A percentile compares a stretch with the other conserved stretches of the same genome.
These are phyloP conservation scores for Pezicula carpinea DNA, from an alignment of 2,329 filamentous ascomycete genomes.

Conservation along the genomic window DNA sequence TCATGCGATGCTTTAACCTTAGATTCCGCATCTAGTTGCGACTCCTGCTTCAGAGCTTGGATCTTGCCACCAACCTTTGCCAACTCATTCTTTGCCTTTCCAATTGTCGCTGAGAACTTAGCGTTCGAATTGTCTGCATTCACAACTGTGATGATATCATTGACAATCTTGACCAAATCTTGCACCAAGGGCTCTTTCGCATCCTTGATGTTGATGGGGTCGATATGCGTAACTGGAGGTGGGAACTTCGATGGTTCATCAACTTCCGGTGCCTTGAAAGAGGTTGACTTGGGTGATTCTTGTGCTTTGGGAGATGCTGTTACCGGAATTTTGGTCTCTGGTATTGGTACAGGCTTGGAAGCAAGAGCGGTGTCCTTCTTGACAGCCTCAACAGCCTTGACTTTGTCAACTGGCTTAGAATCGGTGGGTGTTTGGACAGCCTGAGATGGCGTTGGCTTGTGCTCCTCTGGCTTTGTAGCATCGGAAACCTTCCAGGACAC, in stretches of 20 bases:
- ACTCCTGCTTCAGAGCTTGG: conserved; percentile 62
- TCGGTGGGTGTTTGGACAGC: conserved; percentile 23
- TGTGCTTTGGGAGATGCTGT: background rate
- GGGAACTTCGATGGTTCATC: conserved; percentile 61
- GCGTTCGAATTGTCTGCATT: conserved; percentile 77
- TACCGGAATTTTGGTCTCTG: conserved; percentile 14
- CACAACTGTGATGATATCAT: conserved; percentile 90
- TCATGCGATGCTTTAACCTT: conserved; percentile 53
- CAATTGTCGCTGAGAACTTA: conserved; percentile 73
- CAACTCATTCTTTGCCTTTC: conserved; percentile 82
- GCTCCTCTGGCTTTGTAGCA: conserved; percentile 33
- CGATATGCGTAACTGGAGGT: conserved; percentile 62
- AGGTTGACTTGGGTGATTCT: conserved; percentile 5
- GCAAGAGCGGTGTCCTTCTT: conserved; percentile 28
- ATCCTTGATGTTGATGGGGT: conserved; percentile 69
- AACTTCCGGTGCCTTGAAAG: conserved; percentile 51
- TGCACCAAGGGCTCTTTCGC: conserved; percentile 85
- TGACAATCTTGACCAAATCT: conserved; percentile 90
- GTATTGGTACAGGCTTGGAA: conserved; percentile 10
- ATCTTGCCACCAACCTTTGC: conserved; percentile 76
- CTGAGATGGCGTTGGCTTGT: conserved; percentile 19
- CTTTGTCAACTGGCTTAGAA: conserved; percentile 21
- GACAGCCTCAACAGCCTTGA: conserved; percentile 29
- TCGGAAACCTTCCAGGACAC: conserved; percentile 75
- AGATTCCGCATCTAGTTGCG: conserved; percentile 70